Evolutionary conservation across 805 yeast species (phyloP).

Genomic region (Candida incommunis): DNA sequence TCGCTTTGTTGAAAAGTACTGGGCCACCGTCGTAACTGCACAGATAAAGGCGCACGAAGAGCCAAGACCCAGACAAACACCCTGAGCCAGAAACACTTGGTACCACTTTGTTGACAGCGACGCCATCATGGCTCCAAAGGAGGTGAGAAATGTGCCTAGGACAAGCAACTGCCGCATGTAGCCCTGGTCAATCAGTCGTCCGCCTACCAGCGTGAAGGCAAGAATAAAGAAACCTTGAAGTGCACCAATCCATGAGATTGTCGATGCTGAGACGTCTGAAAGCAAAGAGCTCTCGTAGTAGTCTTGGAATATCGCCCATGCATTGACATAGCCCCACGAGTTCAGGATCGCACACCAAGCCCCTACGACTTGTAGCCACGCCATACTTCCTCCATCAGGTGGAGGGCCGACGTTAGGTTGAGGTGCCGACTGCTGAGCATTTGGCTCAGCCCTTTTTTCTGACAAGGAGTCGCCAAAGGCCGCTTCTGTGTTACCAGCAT

Average conservation of each 20-base stretch:
- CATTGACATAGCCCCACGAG: slow-evolving; percentile 8
- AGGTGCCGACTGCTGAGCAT: no score
- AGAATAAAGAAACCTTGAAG: slow-evolving; percentile 18
- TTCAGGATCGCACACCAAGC: slow-evolving; percentile 5
- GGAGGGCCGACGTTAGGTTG: not conserved
- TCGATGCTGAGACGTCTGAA: slow-evolving; percentile 15
- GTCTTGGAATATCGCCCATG: slow-evolving; percentile 18
- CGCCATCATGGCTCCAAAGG: slow-evolving; percentile 21
- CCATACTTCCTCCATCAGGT: not conserved
- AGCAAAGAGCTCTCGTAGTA: slow-evolving; percentile 15
- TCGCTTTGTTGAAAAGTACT: slow-evolving; percentile 29
- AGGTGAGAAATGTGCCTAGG: slow-evolving; percentile 14
- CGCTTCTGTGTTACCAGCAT: no score
- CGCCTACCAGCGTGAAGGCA: slow-evolving; percentile 15
- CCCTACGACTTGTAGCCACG: not conserved
- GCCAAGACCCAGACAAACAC: slow-evolving; percentile 34
- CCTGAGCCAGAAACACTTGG: slow-evolving; percentile 39
- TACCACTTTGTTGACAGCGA: slow-evolving; percentile 26
- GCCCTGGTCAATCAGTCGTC: slow-evolving; percentile 18
- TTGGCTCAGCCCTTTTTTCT: no score
- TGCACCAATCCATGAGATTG: slow-evolving; percentile 22
- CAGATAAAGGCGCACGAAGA: slow-evolving; percentile 29
- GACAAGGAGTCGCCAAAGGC: no score
- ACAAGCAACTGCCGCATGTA: slow-evolving; percentile 9
- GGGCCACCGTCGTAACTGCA: slow-evolving; percentile 29